Evolutionary conservation across 768 basidiomycete species (phyloP), one percentile per base, ranked within the genome.

Genomic region (Amanita rimosa): DNA sequence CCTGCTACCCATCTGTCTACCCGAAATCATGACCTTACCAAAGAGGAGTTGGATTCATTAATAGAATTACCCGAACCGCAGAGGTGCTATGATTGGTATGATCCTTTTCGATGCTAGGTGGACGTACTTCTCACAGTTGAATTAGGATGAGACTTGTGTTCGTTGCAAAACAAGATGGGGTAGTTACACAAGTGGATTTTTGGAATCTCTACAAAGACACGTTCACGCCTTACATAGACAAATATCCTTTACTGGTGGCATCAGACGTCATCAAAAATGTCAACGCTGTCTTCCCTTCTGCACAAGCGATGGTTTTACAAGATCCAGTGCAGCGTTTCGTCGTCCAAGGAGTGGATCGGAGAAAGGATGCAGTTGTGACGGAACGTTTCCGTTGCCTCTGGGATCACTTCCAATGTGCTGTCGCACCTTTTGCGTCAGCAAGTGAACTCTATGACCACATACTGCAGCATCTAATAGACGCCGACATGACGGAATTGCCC

Each of bases 201-300:
- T 99, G 95, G 94, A 90, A 79, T 49, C 73, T 93, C 10, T 99
- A 99, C 67, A 83, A 85, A 53, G 85, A 87, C 51, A 78, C 78
- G 1, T 96, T 97, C 57, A 66, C 75, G 1, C 78, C 80, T 1
- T 73, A 70, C 57, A 62, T 72, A 51, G 75, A 79, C 1, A 71
- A 70, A 48, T 69, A 77, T 50, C 75, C 77, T 9, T 67, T 90
- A 38, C 75, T 93, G 2, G 77, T 81, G 2, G 94, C 96, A 0
- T 84, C 89, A 1, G 95, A 99, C 38, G 88, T 96, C 43, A 97
- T 99, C 63, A 94, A 95, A 64, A 88, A 87, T 53, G 88, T 94
- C 52, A 89, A 79, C 43, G 67, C 78, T 8, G 85, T 93, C 22
- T 95, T 92, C 58, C 85, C 89, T 5, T 76, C 81, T 42, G 91